A percentile compares a stretch with the other conserved stretches of the same genome.
Evolutionary conservation across 192 early-diverging fungal species (phyloP).

Genomic region (Paraglomus brasilianum): DNA sequence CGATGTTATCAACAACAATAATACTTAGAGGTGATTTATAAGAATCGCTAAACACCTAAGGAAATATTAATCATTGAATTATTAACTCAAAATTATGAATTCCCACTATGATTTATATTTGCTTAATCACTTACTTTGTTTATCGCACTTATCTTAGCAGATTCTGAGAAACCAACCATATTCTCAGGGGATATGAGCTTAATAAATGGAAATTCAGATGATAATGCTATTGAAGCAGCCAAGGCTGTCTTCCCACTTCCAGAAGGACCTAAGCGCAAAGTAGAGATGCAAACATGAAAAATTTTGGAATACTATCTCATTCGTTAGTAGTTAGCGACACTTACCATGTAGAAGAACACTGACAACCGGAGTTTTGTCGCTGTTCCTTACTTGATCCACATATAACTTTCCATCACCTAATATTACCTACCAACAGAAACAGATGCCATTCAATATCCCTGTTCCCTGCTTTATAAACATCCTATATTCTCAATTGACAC

Average conservation of each 20-base stretch:
- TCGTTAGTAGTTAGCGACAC: not conserved
- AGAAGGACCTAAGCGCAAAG: conserved; percentile 46
- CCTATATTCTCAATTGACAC: not conserved
- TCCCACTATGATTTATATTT: not conserved
- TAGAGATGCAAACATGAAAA: conserved; percentile 33
- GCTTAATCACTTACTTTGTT: conserved; percentile 59
- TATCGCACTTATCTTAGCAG: conserved; percentile 81
- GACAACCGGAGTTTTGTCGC: conserved; percentile 85
- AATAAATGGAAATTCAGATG: conserved; percentile 92
- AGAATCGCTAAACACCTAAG: conserved; percentile 87
- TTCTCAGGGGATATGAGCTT: conserved; percentile 94
- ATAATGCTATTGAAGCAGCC: conserved; percentile 91
- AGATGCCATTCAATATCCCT: not conserved
- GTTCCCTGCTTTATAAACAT: not conserved
- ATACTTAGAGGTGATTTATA: conserved; percentile 94
- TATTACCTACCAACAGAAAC: conserved; percentile 44
- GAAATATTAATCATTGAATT: not conserved
- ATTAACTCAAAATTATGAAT: not conserved
- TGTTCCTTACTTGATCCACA: conserved; percentile 75
- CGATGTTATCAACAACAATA: conserved; percentile 93
- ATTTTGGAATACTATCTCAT: conserved; percentile 19
- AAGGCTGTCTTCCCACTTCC: conserved; percentile 94
- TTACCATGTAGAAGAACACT: conserved; percentile 81
- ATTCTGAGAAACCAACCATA: conserved; percentile 90
- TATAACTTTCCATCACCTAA: conserved; percentile 57